Percentiles rank a stretch among this genome's conserved stretches.
Conservation (phyloP, 2,329 filamentous ascomycete species). For the Chaetomium globosum region DNA sequence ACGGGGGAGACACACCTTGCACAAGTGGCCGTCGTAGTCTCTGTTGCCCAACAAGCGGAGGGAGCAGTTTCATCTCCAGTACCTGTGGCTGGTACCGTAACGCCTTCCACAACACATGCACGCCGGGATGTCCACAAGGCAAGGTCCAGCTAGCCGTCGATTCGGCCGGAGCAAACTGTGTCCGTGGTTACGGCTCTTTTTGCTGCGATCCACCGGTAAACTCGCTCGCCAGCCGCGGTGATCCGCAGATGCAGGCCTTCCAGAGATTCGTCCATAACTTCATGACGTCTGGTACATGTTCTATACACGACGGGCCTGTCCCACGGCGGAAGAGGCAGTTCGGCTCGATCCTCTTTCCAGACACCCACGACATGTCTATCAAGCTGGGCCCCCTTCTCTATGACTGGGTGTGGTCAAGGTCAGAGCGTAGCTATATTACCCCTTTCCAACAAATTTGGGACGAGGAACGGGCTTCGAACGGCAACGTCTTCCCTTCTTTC, state of each 20-base stretch:
- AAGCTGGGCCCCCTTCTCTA: conserved; percentile 7
- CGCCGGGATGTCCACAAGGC: conserved; percentile 9
- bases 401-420: not conserved
- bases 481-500: conserved; percentile 7
- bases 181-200: conserved; percentile 13
- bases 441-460: conserved; percentile 11
- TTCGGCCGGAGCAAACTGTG: conserved; percentile 16
- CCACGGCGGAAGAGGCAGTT: conserved; percentile 9
- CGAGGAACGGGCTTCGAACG: not conserved
- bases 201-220: conserved; percentile 15
- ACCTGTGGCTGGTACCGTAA: conserved; percentile 19
- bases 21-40: conserved; percentile 13
- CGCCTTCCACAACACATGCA: conserved; percentile 17
- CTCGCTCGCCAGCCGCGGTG: not conserved
- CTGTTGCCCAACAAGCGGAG: conserved; percentile 11
- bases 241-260: conserved; percentile 6
- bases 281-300: not conserved
- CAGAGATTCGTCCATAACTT: not conserved
- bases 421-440: conserved; percentile 2
- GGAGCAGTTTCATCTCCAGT: conserved; percentile 10
- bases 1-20: conserved; percentile 14
- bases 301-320: not conserved
- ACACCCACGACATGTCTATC: conserved; percentile 4
- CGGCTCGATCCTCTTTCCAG: not conserved
- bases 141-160: conserved; percentile 19